Evolutionary conservation across 371 early-diverging fungal genomes (phyloP), one percentile per base, ranked within the genome.

Genomic region (Circinella umbellata): DNA sequence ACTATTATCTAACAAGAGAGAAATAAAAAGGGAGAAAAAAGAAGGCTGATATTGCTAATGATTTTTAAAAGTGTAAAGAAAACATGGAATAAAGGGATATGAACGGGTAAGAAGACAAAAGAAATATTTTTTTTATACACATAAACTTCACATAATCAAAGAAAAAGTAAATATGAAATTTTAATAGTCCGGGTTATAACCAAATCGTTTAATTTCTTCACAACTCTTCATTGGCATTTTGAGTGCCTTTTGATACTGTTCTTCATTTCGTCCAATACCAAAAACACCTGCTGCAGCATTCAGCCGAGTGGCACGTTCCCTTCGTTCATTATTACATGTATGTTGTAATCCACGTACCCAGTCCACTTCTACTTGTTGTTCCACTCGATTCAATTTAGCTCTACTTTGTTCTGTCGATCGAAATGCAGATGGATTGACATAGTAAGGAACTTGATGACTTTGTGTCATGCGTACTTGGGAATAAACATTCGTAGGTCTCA

Each of bases 351-450:
- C 74, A n/a, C 76, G 77, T 14, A 76, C 75, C 78, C 78, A 80
- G 55, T 79, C 80, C 14, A 72, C 54, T 49, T 80, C 80, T 7
- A 84, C 76, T 48, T 84, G 79, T 51, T 84, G 75, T 59, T 84
- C 84, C 3, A 84, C 69, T 11, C 75, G 74, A 14, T 69, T 62
- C 49, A 84, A 60, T 36, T 77, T 84, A 36, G 77, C 65, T 9
- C 53, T 59, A 42, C 69, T 76, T n/a, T 76, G 39, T 8, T 76
- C 72, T 15, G 73, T 72, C 10, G 76, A 54, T 35, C 65, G 48
- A 17, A 84, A 84, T 4, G 77, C 61, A 4, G 71, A 69, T 35
- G 81, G 81, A n/a, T 81, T 80, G 18, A 84, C 84, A 69, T 77
- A 84, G 55, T 81, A 84, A 13, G 76, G 80, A 3, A 84, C 78